Evolutionary conservation across 2,329 filamentous ascomycete genomes (phyloP), one percentile per base, ranked within the genome.

Genomic region (Penicillium verrucosum): DNA sequence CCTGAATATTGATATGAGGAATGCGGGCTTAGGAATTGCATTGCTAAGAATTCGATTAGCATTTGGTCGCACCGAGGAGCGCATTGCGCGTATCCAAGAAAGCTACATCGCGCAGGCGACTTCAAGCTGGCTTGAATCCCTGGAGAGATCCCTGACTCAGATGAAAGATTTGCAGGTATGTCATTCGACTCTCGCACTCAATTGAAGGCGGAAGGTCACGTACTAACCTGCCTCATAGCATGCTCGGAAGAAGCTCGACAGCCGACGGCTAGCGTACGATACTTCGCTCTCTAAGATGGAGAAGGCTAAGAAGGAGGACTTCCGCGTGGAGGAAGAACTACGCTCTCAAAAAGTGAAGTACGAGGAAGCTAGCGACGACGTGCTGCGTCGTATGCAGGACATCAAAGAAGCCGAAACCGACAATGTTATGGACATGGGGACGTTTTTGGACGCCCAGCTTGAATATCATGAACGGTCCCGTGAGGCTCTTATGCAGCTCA

Each of bases 131-230:
- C 81, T 96, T 56, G 92, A 97, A 73, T 92, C 89, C n/a, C 80
- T 96, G 23, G 93, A 97, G 73, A 82, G 92, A 63, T 95, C 89
- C 27, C 76, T 96, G 51, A 87, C 90, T 36, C 94, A 96, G 82
- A 93, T 97, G 90, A 97, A 96, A 74, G 94, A 97, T 70, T 97
- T 96, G 68, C 92, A 97, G 82, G 89, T 93, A 81, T 53, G 82
- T 27, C 30, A 12, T 6, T 25, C 5, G n/a, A 43, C n/a, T 34
- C 10, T 14, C 12, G 5, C 8, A 14, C 30, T 29, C 5, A 7
- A 25, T 25, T 8, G 4, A 21, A 44, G 12, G 10, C 12, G 2
- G n/a, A 25, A 23, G 8, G 12, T 5, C 12, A 14, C 3, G 5
- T 29, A 16, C 21, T 55, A 37, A 40, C 58, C 68, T 59, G 6